Percentiles rank a stretch among this genome's conserved stretches.
Evolutionary conservation across 805 yeast species (phyloP).

Genomic region (Kodamaea leandrae): DNA sequence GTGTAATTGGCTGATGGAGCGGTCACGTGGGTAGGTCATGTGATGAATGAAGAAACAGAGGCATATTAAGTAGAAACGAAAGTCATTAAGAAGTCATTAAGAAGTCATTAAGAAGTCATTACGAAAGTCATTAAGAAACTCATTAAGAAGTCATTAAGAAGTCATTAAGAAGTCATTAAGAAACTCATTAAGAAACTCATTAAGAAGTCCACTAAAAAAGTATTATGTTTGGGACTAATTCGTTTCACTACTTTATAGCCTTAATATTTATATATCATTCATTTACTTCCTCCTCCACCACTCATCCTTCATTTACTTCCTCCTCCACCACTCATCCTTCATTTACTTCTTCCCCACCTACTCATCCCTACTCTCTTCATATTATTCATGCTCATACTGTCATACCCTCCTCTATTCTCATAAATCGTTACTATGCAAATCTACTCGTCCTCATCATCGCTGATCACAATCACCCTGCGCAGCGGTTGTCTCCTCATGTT

Average conservation of each 20-base stretch:
- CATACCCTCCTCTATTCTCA: too few relatives aligned
- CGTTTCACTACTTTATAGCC: too few relatives aligned
- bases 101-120: neutral
- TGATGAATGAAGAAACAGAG: neutral
- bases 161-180: too few relatives aligned
- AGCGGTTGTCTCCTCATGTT: slow-evolving; percentile 11
- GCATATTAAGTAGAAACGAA: neutral
- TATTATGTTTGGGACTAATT: too few relatives aligned
- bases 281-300: too few relatives aligned
- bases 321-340: too few relatives aligned
- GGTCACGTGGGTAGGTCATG: slow-evolving; percentile 1
- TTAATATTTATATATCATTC: too few relatives aligned
- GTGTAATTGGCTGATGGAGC: slow-evolving; percentile 11
- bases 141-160: too few relatives aligned
- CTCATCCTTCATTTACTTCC: too few relatives aligned
- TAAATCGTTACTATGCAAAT: neutral
- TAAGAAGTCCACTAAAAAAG: too few relatives aligned
- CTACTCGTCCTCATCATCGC: slow-evolving; percentile 19
- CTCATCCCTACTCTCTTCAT: neutral
- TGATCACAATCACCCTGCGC: slow-evolving; percentile 16
- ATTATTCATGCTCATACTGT: neutral
- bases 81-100: neutral
- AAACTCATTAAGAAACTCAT: too few relatives aligned
- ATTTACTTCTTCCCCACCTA: neutral
- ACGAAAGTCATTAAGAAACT: neutral